A percentile compares a stretch with the other conserved stretches of the same genome.
phyloP scores from a whole-genome alignment of 306 rosid species.

The Acacia confusa region DNA sequence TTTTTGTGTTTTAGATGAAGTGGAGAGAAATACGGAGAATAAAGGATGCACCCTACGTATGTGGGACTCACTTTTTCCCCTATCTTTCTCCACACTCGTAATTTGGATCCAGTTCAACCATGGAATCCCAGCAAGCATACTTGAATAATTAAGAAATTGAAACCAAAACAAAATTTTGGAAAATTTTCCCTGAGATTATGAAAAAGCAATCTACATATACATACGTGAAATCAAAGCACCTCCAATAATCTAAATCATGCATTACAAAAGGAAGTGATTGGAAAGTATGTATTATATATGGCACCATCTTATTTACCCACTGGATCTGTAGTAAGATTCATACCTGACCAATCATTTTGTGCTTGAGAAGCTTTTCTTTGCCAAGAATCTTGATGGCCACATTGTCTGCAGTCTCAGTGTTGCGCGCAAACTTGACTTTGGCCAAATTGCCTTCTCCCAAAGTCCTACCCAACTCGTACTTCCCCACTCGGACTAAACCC shows the following conservation, averaged over 20 bases:
- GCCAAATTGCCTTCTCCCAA: conserved; percentile 95
- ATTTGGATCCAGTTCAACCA: background rate
- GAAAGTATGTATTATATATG: background rate
- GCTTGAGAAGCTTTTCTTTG: conserved; percentile 83
- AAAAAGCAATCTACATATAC: background rate
- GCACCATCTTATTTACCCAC: background rate
- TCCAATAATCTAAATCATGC: background rate
- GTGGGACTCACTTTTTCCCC: background rate
- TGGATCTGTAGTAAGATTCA: background rate
- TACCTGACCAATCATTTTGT: conserved; percentile 92
- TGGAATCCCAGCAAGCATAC: background rate
- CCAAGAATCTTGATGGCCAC: conserved; percentile 87
- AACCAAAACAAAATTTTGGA: background rate
- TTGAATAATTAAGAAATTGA: background rate
- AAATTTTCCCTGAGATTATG: background rate
- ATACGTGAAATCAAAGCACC: background rate
- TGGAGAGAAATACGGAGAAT: background rate
- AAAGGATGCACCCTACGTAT: background rate
- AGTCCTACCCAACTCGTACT: conserved; percentile 83
- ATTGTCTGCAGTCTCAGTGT: conserved; percentile 54
- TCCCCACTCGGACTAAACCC: conserved; percentile 60
- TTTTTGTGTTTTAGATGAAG: background rate
- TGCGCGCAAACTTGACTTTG: conserved; percentile 79
- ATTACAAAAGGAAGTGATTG: background rate
- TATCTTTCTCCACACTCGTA: background rate